phyloP scores from a whole-genome alignment of 768 basidiomycete species.

The Pleurotus giganteus region DNA sequence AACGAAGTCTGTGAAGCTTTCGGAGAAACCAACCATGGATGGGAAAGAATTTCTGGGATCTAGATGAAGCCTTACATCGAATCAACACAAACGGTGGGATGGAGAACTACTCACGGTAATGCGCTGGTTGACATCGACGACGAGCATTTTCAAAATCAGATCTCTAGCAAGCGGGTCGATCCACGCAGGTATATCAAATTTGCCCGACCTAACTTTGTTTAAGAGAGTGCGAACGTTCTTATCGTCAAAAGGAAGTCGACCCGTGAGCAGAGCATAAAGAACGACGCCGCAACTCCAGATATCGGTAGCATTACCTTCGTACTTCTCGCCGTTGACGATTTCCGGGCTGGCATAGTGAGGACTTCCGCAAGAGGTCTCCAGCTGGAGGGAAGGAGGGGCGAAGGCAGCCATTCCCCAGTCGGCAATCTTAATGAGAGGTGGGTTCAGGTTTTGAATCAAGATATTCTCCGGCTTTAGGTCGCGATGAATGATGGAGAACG shows the following conservation, averaged over 20 bases:
- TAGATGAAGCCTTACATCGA: constrained; percentile 25
- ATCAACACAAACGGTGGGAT: constrained; percentile 2
- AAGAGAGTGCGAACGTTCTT: constrained; percentile 77
- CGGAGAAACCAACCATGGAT: constrained; percentile 75
- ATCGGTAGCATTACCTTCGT: constrained; percentile 87
- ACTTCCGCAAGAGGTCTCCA: constrained; percentile 94
- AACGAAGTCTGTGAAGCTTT: constrained; percentile 35
- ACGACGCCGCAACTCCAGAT: constrained; percentile 98
- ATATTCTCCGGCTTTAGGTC: constrained; percentile 99
- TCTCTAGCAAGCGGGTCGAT: constrained; percentile 85
- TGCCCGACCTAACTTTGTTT: constrained; percentile 82
- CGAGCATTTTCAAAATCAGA: constrained; percentile 82
- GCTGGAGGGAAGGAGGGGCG: constrained; percentile 77
- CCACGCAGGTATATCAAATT: constrained; percentile 78
- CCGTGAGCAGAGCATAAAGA: constrained; percentile 85
- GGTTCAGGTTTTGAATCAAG: constrained; percentile 77
- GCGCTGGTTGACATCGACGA: constrained; percentile 75
- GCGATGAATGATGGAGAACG: constrained; percentile 96
- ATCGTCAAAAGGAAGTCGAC: constrained; percentile 92
- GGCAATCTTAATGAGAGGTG: constrained; percentile 89
- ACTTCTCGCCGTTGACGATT: constrained; percentile 88
- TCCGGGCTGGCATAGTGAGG: constrained; percentile 98
- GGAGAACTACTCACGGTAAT: constrained; percentile 63
- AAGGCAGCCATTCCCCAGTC: constrained; percentile 99
- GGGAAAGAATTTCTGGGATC: constrained; percentile 83